phyloP scores from a whole-genome alignment of 31 red algal genomes.

The Asparagopsis taxiformis region DNA sequence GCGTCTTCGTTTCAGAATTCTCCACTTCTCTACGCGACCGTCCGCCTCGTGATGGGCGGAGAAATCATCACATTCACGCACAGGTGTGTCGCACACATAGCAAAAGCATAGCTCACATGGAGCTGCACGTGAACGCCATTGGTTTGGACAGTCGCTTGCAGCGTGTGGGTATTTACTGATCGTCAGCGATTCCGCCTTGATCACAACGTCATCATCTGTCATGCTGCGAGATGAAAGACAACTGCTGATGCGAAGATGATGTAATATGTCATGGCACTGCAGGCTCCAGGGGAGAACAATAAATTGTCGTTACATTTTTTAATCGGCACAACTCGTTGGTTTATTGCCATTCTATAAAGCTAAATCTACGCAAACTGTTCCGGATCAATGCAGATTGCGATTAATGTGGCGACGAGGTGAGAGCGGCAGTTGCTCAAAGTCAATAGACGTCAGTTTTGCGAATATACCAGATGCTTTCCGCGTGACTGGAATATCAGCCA shows the following conservation, averaged over 20 bases:
- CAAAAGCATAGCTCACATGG: conserved; percentile 14
- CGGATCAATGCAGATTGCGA: too few relatives aligned
- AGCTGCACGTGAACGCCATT: neutral
- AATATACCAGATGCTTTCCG: too few relatives aligned
- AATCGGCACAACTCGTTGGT: too few relatives aligned
- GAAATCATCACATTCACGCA: conserved; percentile 14
- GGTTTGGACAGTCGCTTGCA: conserved; percentile 22
- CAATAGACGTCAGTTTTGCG: too few relatives aligned
- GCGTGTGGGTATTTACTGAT: conserved; percentile 19
- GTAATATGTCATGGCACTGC: too few relatives aligned
- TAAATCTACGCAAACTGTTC: too few relatives aligned
- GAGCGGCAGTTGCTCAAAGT: too few relatives aligned
- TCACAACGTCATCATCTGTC: conserved; percentile 4
- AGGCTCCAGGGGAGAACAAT: too few relatives aligned
- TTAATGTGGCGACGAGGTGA: too few relatives aligned
- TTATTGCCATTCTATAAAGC: too few relatives aligned
- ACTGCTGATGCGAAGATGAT: neutral
- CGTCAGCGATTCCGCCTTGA: conserved; percentile 19
- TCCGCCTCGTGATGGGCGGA: conserved; percentile 11
- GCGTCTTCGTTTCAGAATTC: conserved; percentile 18
- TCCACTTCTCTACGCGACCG: conserved; percentile 12
- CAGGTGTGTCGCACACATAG: conserved; percentile 34
- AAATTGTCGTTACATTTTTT: too few relatives aligned
- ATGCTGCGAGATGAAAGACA: neutral
- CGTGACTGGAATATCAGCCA: conserved; percentile 15